These are phyloP conservation scores for Kalanchoe fedtschenkoi DNA, from an alignment of 164 flowering plant genomes.

Conservation along the genomic window DNA sequence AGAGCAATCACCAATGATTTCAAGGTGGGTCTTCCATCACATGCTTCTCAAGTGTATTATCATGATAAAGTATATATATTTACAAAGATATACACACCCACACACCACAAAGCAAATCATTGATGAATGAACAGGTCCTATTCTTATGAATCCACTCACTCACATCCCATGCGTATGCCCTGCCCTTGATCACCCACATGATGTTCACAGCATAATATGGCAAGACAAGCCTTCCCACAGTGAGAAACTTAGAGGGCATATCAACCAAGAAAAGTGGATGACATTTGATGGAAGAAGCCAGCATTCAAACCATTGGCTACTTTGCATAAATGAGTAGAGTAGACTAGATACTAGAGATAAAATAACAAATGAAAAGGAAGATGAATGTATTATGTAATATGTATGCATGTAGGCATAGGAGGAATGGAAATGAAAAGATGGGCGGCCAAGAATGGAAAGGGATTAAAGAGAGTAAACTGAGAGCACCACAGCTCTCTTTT, in stretches of 20 bases:
- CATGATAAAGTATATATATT: background rate
- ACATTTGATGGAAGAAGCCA: background rate
- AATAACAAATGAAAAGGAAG: background rate
- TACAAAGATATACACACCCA: background rate
- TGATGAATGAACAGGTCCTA: background rate
- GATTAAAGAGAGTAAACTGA: background rate
- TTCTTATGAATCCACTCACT: background rate
- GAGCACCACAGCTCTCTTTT: background rate
- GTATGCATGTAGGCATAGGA: background rate
- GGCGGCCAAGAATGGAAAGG: conserved; percentile 2
- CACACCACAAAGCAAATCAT: background rate
- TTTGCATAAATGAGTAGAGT: background rate
- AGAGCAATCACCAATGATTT: conserved; percentile 1
- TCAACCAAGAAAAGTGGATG: background rate
- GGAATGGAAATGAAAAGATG: background rate
- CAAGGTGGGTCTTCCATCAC: background rate
- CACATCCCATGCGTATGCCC: background rate
- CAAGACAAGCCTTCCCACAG: background rate
- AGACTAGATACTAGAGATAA: background rate
- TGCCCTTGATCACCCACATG: background rate
- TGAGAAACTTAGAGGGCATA: background rate
- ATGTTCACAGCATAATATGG: background rate
- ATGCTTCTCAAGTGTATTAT: conserved; percentile 3
- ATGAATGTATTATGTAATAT: background rate
- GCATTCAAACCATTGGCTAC: background rate